Percentiles rank a stretch among this genome's conserved stretches.
phyloP scores from a whole-genome alignment of 2,329 filamentous ascomycete genomes.

The Ascocoryne sarcoides region DNA sequence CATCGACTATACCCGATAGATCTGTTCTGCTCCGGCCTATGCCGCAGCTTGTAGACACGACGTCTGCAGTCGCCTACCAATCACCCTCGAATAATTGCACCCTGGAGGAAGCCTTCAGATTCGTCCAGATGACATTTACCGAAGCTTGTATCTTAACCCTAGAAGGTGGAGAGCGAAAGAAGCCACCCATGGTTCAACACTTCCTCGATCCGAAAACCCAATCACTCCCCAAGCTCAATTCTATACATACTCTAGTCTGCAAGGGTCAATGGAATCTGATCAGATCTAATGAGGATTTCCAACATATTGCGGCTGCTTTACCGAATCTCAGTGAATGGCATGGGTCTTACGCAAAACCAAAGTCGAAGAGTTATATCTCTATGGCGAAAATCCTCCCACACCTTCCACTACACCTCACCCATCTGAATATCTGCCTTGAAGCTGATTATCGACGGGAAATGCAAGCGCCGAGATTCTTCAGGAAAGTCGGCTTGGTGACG shows the following conservation, averaged over 20 bases:
- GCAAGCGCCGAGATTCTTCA: conserved; percentile 49
- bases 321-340: conserved; percentile 53
- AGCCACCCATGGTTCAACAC: conserved; percentile 58
- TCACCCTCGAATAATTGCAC: conserved; percentile 59
- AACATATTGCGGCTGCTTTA: conserved; percentile 50
- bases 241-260: conserved; percentile 59
- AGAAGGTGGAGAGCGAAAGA: conserved; percentile 69
- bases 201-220: conserved; percentile 29
- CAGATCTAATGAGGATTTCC: conserved; percentile 53
- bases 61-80: conserved; percentile 49
- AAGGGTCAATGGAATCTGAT: conserved; percentile 74
- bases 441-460: conserved; percentile 61
- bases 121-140: conserved; percentile 47
- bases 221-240: conserved; percentile 28
- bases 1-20: conserved; percentile 20
- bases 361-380: conserved; percentile 63
- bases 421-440: conserved; percentile 61
- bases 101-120: conserved; percentile 59
- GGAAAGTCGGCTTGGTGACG: conserved; percentile 46
- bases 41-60: conserved; percentile 30
- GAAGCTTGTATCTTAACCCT: conserved; percentile 59
- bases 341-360: conserved; percentile 55
- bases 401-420: conserved; percentile 49
- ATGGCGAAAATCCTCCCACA: conserved; percentile 55
- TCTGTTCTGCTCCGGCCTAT: conserved; percentile 20